Conservation (phyloP, 2,329 filamentous ascomycete species). For the Venturia carpophila region DNA sequence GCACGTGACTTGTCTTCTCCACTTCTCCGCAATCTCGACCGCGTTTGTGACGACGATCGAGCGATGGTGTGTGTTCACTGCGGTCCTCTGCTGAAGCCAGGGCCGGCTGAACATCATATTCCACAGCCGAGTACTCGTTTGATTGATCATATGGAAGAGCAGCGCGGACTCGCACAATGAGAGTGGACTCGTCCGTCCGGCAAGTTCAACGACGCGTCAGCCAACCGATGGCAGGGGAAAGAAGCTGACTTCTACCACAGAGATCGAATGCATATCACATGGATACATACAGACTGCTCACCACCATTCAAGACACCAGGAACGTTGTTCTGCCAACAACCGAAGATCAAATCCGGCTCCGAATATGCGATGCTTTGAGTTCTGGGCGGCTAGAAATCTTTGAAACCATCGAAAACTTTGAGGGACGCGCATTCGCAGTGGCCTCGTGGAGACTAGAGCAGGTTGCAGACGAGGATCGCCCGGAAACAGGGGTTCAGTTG, state of each 20-base stretch:
- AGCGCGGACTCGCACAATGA: not conserved
- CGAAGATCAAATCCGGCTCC: not conserved
- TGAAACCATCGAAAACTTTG: not conserved
- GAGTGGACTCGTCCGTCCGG: not conserved
- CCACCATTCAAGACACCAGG: not conserved
- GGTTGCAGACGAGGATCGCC: not conserved
- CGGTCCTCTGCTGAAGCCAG: not conserved
- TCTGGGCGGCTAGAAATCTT: not conserved
- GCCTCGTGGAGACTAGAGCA: not conserved
- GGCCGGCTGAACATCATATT: not conserved
- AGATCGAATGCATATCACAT: not conserved
- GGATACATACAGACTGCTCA: not conserved
- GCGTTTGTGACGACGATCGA: not conserved
- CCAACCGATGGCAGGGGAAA: not conserved
- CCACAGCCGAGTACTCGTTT: not conserved
- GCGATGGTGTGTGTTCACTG: not conserved
- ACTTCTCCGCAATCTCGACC: constrained; percentile 3
- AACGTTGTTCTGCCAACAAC: not conserved
- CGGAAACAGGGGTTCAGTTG: not conserved
- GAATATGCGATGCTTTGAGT: not conserved
- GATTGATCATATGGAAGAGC: not conserved
- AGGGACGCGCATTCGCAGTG: not conserved
- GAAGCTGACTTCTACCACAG: not conserved
- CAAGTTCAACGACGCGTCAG: not conserved
- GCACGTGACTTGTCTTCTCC: not conserved